Conservation (phyloP, 129 eudicot genomes). For the Helianthus annuus region DNA sequence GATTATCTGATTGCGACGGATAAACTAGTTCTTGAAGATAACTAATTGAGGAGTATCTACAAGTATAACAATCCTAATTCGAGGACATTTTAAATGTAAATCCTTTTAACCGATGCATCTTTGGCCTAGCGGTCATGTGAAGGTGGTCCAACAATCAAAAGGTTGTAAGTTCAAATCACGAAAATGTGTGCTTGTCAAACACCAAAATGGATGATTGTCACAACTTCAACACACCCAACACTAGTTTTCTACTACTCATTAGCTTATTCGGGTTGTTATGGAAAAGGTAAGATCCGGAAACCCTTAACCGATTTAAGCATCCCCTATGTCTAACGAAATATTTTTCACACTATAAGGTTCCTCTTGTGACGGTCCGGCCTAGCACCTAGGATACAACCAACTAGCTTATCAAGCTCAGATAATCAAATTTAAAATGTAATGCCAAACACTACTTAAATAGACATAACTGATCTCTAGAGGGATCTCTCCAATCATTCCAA, state of each 20-base stretch:
- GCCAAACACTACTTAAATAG: constrained; percentile 1
- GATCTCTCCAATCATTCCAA: constrained; percentile 89
- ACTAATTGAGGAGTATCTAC: too few species aligned
- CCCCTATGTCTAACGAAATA: background rate
- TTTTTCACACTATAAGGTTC: background rate
- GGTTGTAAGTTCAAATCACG: background rate
- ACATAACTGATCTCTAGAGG: constrained; percentile 66
- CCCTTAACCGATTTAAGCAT: background rate
- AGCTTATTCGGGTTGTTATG: too few species aligned
- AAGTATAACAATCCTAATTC: too few species aligned
- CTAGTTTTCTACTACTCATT: too few species aligned
- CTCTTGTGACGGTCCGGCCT: background rate
- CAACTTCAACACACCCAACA: background rate
- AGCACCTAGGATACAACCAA: too few species aligned
- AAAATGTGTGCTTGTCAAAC: background rate
- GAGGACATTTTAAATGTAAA: background rate
- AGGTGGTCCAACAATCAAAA: background rate
- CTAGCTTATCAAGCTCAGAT: background rate
- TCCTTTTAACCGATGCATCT: background rate
- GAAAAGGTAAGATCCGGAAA: too few species aligned
- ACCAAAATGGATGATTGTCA: background rate
- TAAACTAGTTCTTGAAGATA: too few species aligned
- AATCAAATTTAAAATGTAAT: background rate
- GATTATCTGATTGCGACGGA: background rate
- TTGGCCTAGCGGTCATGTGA: background rate